Conservation (phyloP, 2,329 filamentous ascomycete genomes). For the Septoria petroselini region DNA sequence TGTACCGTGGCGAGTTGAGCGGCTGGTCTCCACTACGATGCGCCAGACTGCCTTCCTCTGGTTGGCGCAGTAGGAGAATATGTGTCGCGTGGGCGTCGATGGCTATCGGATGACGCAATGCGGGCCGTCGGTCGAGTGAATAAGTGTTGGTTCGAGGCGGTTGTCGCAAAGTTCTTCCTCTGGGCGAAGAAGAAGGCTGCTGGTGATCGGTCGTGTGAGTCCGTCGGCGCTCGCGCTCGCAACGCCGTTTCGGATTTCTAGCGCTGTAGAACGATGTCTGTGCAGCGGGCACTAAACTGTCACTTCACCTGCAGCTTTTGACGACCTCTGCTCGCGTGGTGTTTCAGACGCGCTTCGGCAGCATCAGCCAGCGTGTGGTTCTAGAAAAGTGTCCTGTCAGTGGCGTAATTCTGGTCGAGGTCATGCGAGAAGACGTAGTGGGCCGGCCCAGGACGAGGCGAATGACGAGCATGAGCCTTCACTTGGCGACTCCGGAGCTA, state of each 20-base stretch:
- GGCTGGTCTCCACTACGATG: slow-evolving; percentile 1
- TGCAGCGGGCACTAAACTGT: too few species aligned
- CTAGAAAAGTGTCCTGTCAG: neutral
- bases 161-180: slow-evolving; percentile 6
- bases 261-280: neutral
- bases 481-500: slow-evolving; percentile 1
- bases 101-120: slow-evolving; percentile 13
- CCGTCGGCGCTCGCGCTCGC: slow-evolving; percentile 4
- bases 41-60: neutral
- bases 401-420: slow-evolving; percentile 3
- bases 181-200: slow-evolving; percentile 8
- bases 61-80: slow-evolving; percentile 1
- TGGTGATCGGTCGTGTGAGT: slow-evolving; percentile 8
- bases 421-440: neutral
- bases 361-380: neutral
- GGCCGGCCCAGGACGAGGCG: neutral
- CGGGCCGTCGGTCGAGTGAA: slow-evolving; percentile 6
- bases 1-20: slow-evolving; percentile 2
- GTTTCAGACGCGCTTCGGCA: neutral
- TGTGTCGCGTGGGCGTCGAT: slow-evolving; percentile 7
- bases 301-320: neutral
- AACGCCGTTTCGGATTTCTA: slow-evolving; percentile 5
- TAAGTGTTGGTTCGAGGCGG: slow-evolving; percentile 7
- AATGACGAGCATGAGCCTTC: neutral
- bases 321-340: neutral